phyloP scores from a whole-genome alignment of 805 yeast genomes.

The Cyberlindnera amylophila region DNA sequence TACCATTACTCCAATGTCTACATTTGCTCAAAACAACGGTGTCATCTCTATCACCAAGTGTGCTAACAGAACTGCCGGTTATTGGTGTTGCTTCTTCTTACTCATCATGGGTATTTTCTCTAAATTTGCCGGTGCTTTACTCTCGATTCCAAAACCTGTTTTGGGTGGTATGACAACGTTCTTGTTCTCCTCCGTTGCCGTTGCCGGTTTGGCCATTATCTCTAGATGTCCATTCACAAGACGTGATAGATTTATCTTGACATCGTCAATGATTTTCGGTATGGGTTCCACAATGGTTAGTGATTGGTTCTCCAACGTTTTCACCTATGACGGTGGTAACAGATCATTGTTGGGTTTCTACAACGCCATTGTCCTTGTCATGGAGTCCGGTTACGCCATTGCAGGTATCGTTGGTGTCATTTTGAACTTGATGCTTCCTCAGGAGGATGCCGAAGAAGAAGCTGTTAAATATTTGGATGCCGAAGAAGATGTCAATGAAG shows the following conservation, averaged over 20 bases:
- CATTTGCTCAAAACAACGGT: slow-evolving; percentile 95
- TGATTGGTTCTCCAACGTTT: slow-evolving; percentile 59
- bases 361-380: slow-evolving; percentile 62
- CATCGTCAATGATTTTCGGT: slow-evolving; percentile 61
- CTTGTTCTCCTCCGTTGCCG: slow-evolving; percentile 70
- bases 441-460: slow-evolving; percentile 42
- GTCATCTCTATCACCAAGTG: slow-evolving; percentile 90
- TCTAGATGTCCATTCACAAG: slow-evolving; percentile 52
- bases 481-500: slow-evolving; percentile 12
- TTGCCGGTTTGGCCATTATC: slow-evolving; percentile 68
- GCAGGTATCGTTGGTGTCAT: slow-evolving; percentile 63
- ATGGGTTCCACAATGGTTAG: slow-evolving; percentile 65
- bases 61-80: slow-evolving; percentile 79
- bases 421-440: slow-evolving; percentile 57
- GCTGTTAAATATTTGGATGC: slow-evolving; percentile 19
- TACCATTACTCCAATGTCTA: slow-evolving; percentile 86
- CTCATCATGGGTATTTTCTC: slow-evolving; percentile 84
- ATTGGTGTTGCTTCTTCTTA: slow-evolving; percentile 76
- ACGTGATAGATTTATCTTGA: slow-evolving; percentile 68
- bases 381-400: slow-evolving; percentile 72
- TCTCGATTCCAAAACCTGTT: slow-evolving; percentile 72
- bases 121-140: slow-evolving; percentile 86
- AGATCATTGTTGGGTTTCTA: slow-evolving; percentile 52
- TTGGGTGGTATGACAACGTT: slow-evolving; percentile 91
- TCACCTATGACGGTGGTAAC: slow-evolving; percentile 62